Evolutionary conservation across 2,329 filamentous ascomycete species (phyloP), one percentile per base, ranked within the genome.

Genomic region (Allantophomopsis lycopodina): DNA sequence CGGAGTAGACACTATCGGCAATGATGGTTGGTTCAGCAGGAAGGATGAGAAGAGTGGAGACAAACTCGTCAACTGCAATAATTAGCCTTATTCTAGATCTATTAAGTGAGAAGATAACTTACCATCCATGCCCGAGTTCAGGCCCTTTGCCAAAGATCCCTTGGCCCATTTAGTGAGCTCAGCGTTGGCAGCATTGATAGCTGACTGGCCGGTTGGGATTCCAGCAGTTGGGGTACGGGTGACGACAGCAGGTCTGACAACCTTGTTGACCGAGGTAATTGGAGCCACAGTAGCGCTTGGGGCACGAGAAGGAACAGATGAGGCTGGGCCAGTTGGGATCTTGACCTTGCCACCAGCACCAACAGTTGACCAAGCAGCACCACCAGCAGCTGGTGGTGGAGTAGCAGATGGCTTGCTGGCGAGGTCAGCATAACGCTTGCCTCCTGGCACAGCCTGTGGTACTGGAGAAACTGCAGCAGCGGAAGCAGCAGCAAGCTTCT

Each of bases 111-210:
- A 32, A 12, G 12, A 32, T 12, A 37, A 61, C 66, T 57, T 67
- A 81, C 77, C 73, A 63, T 77, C 76, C 47, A 82, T 83, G 45
- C 66, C 68, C 57, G 70, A 68, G 55, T 77, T 77, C 41, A 84
- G 58, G 36, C 88, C 87, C 42, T 84, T 80, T 41, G 73, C 71
- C 46, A 98, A 68, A 56, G 91, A 80, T 40, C 76, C 71, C 50
- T 83, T 77, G 14, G 88, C 77, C 91, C 91, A 98, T 60, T 93
- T 95, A 55, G 78, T 80, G 59, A 98, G 93, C 59, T 96, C 91
- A 32, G 94, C 88, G 58, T 85, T 77, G 3, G 91, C 89, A 44
- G 58, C 48, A 15, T 58, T 57, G 13, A 42, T 38, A 39, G 44
- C 44, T 20, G 44, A 42, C 35, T 46, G 46, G 15, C 62, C 55